phyloP scores from a whole-genome alignment of 1,139 yeast genomes.

The Geotrichum carabidarum region DNA sequence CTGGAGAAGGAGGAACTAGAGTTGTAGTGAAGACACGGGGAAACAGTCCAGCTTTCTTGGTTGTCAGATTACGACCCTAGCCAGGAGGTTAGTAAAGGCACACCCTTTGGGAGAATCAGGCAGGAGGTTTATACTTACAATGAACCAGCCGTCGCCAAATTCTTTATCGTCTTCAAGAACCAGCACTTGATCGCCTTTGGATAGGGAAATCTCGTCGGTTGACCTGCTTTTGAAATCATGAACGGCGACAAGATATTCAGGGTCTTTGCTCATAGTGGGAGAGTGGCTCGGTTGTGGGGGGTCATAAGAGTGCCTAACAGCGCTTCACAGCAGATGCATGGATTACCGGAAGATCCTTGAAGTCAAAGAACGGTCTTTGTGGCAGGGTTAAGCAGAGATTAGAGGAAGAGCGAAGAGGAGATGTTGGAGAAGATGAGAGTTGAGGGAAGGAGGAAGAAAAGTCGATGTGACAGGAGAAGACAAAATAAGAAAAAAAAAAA shows the following conservation, averaged over 20 bases:
- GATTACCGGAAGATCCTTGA: not conserved
- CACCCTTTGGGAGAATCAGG: not conserved
- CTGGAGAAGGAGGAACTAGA: conserved; percentile 25
- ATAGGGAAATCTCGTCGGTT: conserved; percentile 79
- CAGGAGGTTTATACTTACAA: conserved; percentile 33
- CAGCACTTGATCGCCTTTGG: conserved; percentile 79
- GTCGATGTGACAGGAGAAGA: not conserved
- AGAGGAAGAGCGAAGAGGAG: not conserved
- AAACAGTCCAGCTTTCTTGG: conserved; percentile 75
- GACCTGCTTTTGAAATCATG: conserved; percentile 82
- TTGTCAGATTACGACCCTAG: conserved; percentile 65
- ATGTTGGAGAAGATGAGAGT: too few species aligned
- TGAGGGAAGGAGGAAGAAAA: not conserved
- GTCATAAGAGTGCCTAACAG: too few species aligned
- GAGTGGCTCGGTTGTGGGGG: too few species aligned
- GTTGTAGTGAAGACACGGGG: conserved; percentile 70
- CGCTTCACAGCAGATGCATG: too few species aligned
- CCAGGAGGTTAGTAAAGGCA: conserved; percentile 24
- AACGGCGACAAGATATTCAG: conserved; percentile 49
- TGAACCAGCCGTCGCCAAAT: conserved; percentile 97
- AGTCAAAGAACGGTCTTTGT: not conserved
- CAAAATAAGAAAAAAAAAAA: not conserved
- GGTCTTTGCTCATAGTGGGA: conserved; percentile 15
- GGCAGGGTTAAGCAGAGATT: not conserved
- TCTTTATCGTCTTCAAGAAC: conserved; percentile 92